These are phyloP conservation scores for Rhododendron molle DNA, from an alignment of 148 eudicot species.

Conservation along the genomic window DNA sequence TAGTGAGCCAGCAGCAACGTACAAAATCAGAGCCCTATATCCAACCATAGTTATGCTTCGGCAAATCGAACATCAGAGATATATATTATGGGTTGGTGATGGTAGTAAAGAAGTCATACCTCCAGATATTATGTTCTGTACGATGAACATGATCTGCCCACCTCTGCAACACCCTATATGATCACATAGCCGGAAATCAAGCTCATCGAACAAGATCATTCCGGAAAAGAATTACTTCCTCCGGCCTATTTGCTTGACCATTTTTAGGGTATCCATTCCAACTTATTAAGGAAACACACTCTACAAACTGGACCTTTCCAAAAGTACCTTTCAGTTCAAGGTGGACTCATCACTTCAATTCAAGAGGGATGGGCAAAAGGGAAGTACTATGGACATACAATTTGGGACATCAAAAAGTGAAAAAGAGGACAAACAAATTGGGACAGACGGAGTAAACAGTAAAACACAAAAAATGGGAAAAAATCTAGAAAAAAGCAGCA, in stretches of 20 bases:
- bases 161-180: slow-evolving; percentile 82
- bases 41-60: slow-evolving; percentile 11
- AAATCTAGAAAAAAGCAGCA: neutral
- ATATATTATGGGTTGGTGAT: neutral
- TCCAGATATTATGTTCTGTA: slow-evolving; percentile 85
- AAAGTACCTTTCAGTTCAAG: neutral
- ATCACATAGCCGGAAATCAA: slow-evolving; percentile 16
- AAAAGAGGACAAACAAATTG: neutral
- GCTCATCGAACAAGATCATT: slow-evolving; percentile 5
- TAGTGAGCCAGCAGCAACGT: slow-evolving; percentile 86
- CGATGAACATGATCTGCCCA: slow-evolving; percentile 89
- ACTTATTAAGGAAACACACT: neutral
- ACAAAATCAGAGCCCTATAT: slow-evolving; percentile 82
- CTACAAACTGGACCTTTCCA: neutral
- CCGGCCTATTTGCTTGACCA: neutral
- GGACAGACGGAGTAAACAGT: neutral
- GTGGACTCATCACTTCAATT: neutral
- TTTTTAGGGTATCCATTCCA: neutral
- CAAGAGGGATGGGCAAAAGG: neutral
- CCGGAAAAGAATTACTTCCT: neutral
- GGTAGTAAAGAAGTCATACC: slow-evolving; percentile 35
- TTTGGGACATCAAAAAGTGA: neutral
- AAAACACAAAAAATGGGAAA: neutral
- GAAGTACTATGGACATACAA: neutral
- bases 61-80: neutral